Percentiles rank a stretch among this genome's conserved stretches.
Conservation (phyloP, 148 eudicot genomes). For the Limonium bicolor region DNA sequence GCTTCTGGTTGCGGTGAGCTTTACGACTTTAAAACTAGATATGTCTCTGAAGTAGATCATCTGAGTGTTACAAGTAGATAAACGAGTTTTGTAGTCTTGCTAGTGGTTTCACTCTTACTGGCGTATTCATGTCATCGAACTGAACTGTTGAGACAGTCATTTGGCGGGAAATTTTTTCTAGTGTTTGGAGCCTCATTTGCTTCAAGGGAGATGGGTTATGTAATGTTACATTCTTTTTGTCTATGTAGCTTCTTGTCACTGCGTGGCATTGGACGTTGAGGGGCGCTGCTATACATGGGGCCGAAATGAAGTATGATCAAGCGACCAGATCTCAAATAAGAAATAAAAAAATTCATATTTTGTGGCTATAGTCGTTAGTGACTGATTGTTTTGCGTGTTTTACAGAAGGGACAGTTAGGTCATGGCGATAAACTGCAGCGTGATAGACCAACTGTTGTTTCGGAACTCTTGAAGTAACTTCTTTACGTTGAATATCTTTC, state of each 20-base stretch:
- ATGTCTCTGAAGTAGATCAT: background rate
- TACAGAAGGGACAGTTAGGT: conserved; percentile 93
- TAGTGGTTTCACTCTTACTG: background rate
- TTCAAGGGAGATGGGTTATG: no score
- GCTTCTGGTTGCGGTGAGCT: conserved; percentile 74
- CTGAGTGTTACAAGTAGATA: background rate
- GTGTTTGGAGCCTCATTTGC: background rate
- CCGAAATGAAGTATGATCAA: conserved; percentile 63
- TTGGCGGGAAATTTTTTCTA: conserved; percentile 4
- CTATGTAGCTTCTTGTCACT: conserved; percentile 81
- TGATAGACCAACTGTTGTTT: conserved; percentile 84
- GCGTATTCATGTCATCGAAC: no score
- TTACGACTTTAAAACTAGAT: background rate
- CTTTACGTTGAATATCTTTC: no score
- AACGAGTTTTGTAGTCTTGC: background rate
- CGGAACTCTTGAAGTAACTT: conserved; percentile 64
- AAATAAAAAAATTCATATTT: no score
- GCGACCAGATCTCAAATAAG: no score
- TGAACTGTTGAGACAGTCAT: background rate
- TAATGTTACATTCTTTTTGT: no score
- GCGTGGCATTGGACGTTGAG: conserved; percentile 90
- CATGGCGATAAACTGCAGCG: conserved; percentile 91
- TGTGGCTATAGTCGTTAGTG: conserved; percentile 4
- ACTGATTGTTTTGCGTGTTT: conserved; percentile 22
- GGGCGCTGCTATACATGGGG: conserved; percentile 99